Base-by-base conservation (phyloP, 139 green algal species). In the Auxenochlorella pyrenoidosa region DNA sequence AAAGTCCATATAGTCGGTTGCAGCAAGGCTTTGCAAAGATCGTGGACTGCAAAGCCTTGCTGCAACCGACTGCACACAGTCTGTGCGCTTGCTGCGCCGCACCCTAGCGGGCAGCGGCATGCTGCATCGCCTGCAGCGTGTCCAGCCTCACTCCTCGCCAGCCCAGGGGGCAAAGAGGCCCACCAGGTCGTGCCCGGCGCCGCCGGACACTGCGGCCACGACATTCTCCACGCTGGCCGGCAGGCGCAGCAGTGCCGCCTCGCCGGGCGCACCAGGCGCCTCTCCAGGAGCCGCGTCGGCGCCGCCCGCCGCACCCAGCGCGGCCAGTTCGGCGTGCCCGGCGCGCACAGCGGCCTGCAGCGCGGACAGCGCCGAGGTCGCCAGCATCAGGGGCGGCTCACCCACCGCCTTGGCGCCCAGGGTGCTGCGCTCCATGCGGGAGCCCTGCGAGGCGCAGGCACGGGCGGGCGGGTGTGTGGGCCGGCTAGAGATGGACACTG, bases 321-420 rank as follows among this genome's bases (percentile, higher is more conserved):
- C 82, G 18, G 79, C 73, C 79, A 86, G 59, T 44, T 83, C 83
- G 16, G 34, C 65, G 26, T 71, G 68, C 38, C 24, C 47, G 12
- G 63, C 80, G 51, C 60, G 63, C 81, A 82, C 63, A 36, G 65
- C 82, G 24, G 75, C 75, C 22, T 86, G 87, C 28, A 88, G 38
- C 26, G 87, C 87, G 26, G 63, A 82, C 66, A 90, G 40, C 26
- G 82, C 82, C 24, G 87, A 88, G 34, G 79, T 51, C n/a, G 75
- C 72, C 54, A 90, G 79, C 86, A 90, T 87, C 60, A 87, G 60
- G 2, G 79, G 68, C 13, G 86, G 86, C 71, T 90, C 86, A 18
- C 86, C 86, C 16, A 66, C 72, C 16, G 72, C 72, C 54, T 83
- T 82, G 41, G 41, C 75, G 58, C 76, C 51, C 21, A 66, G 85